Evolutionary conservation across 345 rosid species (phyloP).

Genomic region (Toxicodendron radicans): DNA sequence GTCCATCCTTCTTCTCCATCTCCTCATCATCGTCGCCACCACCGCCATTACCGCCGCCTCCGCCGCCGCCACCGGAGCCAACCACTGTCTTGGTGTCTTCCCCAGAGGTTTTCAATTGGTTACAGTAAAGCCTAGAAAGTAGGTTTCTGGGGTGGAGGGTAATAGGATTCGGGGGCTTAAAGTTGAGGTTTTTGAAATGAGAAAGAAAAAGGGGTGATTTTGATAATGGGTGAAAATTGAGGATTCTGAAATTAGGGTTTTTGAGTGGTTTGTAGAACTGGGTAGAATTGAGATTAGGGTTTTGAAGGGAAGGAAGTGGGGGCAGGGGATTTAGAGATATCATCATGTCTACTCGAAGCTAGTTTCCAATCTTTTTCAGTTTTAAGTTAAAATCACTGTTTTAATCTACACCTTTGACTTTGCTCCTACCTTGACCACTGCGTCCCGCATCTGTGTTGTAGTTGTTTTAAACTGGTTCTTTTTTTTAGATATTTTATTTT

Average conservation of each 20-base stretch:
- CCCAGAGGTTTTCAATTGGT: constrained; percentile 45
- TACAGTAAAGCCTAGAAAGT: constrained; percentile 32
- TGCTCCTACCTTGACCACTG: no score
- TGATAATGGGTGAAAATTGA: constrained; percentile 13
- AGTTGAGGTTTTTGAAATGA: constrained; percentile 7
- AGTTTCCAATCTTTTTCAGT: not conserved
- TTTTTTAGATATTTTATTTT: no score
- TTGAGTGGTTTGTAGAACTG: constrained; percentile 2
- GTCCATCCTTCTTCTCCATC: constrained; percentile 44
- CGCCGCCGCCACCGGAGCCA: constrained; percentile 32
- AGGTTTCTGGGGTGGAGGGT: constrained; percentile 10
- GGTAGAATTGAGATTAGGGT: constrained; percentile 25
- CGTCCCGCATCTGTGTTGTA: not conserved
- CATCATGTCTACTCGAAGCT: constrained; percentile 24
- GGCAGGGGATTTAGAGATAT: constrained; percentile 37
- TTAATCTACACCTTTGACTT: not conserved
- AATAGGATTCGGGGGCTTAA: constrained; percentile 16
- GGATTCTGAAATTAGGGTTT: constrained; percentile 23
- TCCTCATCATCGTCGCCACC: constrained; percentile 49
- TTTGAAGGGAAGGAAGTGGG: constrained; percentile 24
- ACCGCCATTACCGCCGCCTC: constrained; percentile 40
- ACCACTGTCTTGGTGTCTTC: constrained; percentile 45
- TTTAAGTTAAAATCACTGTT: not conserved
- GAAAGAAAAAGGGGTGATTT: constrained; percentile 5
- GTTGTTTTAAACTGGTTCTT: not conserved